Evolutionary conservation across 148 eudicot species (phyloP).

Genomic region (Nepenthes mirabilis): DNA sequence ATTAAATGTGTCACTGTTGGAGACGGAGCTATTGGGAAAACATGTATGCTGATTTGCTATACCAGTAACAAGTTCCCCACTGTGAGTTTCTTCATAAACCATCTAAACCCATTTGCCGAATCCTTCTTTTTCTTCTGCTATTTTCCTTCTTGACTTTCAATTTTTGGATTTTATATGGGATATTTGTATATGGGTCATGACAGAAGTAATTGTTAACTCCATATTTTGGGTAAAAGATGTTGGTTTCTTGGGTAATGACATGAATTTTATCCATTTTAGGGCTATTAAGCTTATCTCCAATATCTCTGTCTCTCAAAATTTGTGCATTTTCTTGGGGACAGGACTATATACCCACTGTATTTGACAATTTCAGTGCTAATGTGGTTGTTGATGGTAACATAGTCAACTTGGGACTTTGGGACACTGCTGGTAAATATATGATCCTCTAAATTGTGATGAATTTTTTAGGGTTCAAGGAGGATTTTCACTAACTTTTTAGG

Average conservation of each 20-base stretch:
- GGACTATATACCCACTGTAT: conserved; percentile 74
- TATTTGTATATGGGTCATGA: conserved; percentile 7
- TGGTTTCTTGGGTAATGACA: background rate
- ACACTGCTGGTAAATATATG: conserved; percentile 60
- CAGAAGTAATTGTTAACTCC: background rate
- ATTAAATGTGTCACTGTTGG: conserved; percentile 98
- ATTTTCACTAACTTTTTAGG: too few relatives aligned
- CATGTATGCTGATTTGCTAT: conserved; percentile 95
- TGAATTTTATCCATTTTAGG: background rate
- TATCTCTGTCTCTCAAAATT: background rate
- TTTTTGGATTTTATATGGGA: conserved; percentile 5
- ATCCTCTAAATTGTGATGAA: too few relatives aligned
- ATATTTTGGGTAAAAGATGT: background rate
- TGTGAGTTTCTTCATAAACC: conserved; percentile 29
- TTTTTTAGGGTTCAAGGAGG: too few relatives aligned
- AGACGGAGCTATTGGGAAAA: conserved; percentile 98
- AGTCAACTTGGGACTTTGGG: conserved; percentile 91
- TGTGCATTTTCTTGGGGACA: conserved; percentile 9
- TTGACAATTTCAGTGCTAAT: conserved; percentile 80
- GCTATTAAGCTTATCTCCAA: too few relatives aligned
- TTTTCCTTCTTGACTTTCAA: background rate
- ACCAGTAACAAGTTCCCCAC: conserved; percentile 98
- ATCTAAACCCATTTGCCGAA: background rate
- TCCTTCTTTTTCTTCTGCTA: background rate
- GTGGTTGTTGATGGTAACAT: conserved; percentile 72